Base-by-base conservation (phyloP, 805 yeast species). In the Zygosaccharomyces pseudorouxii region DNA sequence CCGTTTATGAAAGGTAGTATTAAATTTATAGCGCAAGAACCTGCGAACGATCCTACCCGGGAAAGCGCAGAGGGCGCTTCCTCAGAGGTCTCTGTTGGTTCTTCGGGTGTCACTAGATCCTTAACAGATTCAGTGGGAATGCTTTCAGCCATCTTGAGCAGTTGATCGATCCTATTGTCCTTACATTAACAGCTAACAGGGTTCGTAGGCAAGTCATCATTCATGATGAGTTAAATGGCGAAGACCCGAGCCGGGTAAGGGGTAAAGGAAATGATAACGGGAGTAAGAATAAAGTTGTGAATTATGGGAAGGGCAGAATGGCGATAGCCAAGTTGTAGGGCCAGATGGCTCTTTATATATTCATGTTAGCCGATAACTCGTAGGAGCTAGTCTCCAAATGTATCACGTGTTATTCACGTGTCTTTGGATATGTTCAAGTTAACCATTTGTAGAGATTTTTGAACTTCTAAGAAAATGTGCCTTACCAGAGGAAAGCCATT, bases 1-100 rank as follows among this genome's bases (percentile, higher is more conserved):
- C 98, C 98, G 60, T 92, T 92, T 56, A 92, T 73, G 60, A 92
- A 89, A 2, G 98, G 98, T 40, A 92, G 69, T 1, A 89, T 63
- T 56, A 92, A 68, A 57, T 92, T 92, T 53, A 92, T 80, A 2
- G 89, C 76, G 19, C 84, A 69, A n/a, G 75, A 72, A 36, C 54
- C 55, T 2, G 57, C 55, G 37, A 55, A 55, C 8, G 56, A 54
- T n/a, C 50, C 43, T 12, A 53, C 30, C 20, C 47, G 43, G 12
- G 44, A 28, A 36, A 41, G 18, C n/a, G 37, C 33, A 0, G 44
- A 29, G 10, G 44, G 37, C 5, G 37, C 18, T 23, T 41, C 44
- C n/a, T 29, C 16, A 18, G 27, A 5, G 3, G 4, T 11, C 1
- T 19, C 44, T 28, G 5, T 11, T 5, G 23, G 25, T 18, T 41